Base-by-base conservation (phyloP, 1,284 basidiomycete genomes). In the Tranzscheliella williamsii region DNA sequence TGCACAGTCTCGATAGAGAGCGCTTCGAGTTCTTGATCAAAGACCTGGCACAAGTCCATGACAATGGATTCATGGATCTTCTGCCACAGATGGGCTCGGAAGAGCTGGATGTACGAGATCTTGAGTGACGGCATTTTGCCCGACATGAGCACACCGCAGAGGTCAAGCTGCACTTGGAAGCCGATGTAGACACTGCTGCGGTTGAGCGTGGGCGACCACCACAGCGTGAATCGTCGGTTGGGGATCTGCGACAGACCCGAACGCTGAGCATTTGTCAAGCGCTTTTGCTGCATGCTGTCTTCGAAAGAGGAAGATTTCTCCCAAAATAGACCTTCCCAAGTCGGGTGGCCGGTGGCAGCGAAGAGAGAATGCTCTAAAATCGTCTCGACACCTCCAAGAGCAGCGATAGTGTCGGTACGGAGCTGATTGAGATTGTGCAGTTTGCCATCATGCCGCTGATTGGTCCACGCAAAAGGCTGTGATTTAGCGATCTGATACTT, bases 1-100 rank as follows among this genome's bases (percentile, higher is more conserved):
- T 98, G 95, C 2, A 98, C 95, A 0, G 93, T 97, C 82, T 98
- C 95, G 74, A 99, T 98, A 72, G 96, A 92, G 5, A 99, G 81
- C 0, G 95, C 93, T 78, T 99, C 95, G 29, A 99, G 84, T 75
- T 98, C 94, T 80, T 97, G 94, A 81, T 99, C 95, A 72, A 98
- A 95, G 16, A 98, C 94, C 84, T 98, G 94, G 45, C 81, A 78
- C 70, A 96, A 80, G 82, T 97, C 94, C 93, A 96, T 96, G 67
- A 93, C 90, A 36, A 97, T 90, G 73, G 88, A 90, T 79, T 81
- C 80, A 72, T 81, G 80, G 58, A 82, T 81, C 76, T 80, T 79
- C 81, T 98, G 94, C 95, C 95, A 99, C 82, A 99, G 85, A 79
- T 98, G 95, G 42, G 95, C 95, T 81, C 94, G 90, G 90, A 99